A percentile compares a stretch with the other conserved stretches of the same genome.
Conservation (phyloP, 257 asterid species). For the Marsdenia floribunda region DNA sequence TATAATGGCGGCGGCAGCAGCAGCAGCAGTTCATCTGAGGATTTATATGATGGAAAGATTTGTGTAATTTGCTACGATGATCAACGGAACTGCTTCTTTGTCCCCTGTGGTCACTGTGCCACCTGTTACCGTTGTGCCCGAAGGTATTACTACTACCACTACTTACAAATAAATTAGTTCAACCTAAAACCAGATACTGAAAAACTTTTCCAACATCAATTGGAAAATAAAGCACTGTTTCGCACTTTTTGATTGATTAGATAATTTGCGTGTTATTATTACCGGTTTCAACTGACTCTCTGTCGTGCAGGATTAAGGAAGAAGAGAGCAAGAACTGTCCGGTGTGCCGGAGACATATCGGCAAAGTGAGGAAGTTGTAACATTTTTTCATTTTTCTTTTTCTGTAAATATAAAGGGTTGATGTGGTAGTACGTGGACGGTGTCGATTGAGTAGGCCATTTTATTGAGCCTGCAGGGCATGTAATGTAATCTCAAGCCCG, state of each 20-base stretch:
- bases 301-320: conserved; percentile 34
- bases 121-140: conserved; percentile 55
- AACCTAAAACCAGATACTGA: too few relatives aligned
- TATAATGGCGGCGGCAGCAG: conserved; percentile 17
- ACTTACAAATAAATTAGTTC: too few relatives aligned
- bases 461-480: not conserved
- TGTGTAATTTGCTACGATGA: conserved; percentile 70
- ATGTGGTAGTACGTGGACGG: too few relatives aligned
- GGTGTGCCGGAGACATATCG: conserved; percentile 37
- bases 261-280: too few relatives aligned
- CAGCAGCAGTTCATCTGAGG: conserved; percentile 35
- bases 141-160: conserved; percentile 32
- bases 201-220: too few relatives aligned
- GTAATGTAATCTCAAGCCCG: too few relatives aligned
- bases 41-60: conserved; percentile 55
- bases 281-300: not conserved
- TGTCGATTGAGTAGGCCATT: too few relatives aligned
- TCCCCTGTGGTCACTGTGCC: conserved; percentile 70
- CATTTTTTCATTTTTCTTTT: too few relatives aligned
- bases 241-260: too few relatives aligned
- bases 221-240: too few relatives aligned
- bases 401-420: too few relatives aligned
- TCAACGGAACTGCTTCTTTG: conserved; percentile 47
- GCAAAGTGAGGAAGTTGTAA: conserved; percentile 31
- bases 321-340: conserved; percentile 43